Conservation (phyloP, 345 rosid species). For the Excoecaria agallocha region DNA sequence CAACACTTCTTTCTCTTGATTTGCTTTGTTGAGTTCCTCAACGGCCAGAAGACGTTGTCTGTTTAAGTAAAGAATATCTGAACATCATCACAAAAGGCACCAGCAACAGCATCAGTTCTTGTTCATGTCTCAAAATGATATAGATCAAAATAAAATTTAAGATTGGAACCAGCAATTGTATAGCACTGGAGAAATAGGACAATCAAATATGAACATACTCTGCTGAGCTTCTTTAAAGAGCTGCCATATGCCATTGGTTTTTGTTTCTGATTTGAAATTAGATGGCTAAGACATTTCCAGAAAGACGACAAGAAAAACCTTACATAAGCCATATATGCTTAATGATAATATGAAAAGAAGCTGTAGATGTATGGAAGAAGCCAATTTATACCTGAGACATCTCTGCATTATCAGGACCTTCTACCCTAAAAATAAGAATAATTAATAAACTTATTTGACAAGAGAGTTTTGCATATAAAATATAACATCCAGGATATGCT, state of each 20-base stretch:
- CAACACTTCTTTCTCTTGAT: constrained; percentile 50
- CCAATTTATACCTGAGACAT: constrained; percentile 36
- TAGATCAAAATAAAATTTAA: neutral
- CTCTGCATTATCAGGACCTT: constrained; percentile 36
- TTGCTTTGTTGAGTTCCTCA: constrained; percentile 52
- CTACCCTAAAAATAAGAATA: constrained; percentile 33
- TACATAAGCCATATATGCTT: neutral
- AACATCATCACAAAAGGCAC: neutral
- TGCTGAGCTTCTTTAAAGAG: constrained; percentile 75
- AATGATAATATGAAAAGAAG: neutral
- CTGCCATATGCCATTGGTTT: constrained; percentile 51
- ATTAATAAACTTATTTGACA: neutral
- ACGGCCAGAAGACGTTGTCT: constrained; percentile 61
- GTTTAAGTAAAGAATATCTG: constrained; percentile 68
- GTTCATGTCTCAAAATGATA: neutral
- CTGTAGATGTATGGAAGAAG: neutral
- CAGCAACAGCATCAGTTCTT: neutral
- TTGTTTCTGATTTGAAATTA: constrained; percentile 31
- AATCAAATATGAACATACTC: constrained; percentile 34
- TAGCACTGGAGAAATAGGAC: neutral
- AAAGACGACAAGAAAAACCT: constrained; percentile 16
- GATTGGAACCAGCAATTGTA: neutral
- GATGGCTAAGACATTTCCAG: constrained; percentile 39
- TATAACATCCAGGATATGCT: constrained; percentile 12
- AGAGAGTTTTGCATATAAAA: neutral